Evolutionary conservation across 768 basidiomycete genomes (phyloP).

Genomic region (Collybia sp.): DNA sequence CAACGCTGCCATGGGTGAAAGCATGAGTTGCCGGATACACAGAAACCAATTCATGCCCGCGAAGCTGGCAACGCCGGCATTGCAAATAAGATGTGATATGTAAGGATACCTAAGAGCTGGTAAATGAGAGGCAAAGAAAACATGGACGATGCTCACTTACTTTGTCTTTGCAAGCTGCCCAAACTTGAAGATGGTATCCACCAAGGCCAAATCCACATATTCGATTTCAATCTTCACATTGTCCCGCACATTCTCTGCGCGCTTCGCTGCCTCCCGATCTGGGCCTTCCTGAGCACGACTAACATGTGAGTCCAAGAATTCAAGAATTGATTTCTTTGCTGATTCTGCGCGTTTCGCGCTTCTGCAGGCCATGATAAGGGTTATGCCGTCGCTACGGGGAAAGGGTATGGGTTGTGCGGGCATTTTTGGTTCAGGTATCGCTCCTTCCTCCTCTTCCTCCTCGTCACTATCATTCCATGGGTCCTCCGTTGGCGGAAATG

Average conservation of each 20-base stretch:
- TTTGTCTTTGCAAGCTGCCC: conserved; percentile 37
- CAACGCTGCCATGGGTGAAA: conserved; percentile 38
- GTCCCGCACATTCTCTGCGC: conserved; percentile 52
- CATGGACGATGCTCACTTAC: conserved; percentile 48
- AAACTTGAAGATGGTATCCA: conserved; percentile 61
- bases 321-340: conserved; percentile 51
- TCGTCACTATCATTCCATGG: neutral
- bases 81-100: conserved; percentile 75
- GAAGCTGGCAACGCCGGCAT: conserved; percentile 71
- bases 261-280: conserved; percentile 35
- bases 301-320: conserved; percentile 52
- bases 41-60: conserved; percentile 44
- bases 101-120: conserved; percentile 60
- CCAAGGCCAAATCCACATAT: conserved; percentile 57
- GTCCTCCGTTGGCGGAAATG: neutral
- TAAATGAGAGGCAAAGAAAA: neutral
- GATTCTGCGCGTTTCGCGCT: conserved; percentile 56
- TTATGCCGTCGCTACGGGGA: conserved; percentile 40
- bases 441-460: neutral
- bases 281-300: conserved; percentile 24
- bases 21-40: conserved; percentile 42
- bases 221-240: conserved; percentile 59
- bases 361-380: conserved; percentile 79
- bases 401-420: neutral
- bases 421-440: neutral